These are phyloP conservation scores for Margaritispora aquatica DNA, from an alignment of 495 filamentous ascomycete genomes.

Conservation along the genomic window DNA sequence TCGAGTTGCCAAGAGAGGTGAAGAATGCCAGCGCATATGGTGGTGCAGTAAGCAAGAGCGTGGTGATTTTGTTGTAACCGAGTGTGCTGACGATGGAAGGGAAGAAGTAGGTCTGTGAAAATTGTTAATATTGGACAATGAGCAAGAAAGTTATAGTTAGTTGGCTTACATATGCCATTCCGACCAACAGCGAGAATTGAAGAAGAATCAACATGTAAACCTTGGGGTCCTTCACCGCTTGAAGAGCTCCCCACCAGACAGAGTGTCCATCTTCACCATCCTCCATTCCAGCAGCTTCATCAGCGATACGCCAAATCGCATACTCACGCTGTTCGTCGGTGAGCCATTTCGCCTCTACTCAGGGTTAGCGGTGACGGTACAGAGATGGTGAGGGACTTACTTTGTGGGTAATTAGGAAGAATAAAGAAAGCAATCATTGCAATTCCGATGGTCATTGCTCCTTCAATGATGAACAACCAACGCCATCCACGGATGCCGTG, in stretches of 20 bases:
- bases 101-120: constrained; percentile 5
- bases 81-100: not conserved
- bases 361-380: too few relatives aligned
- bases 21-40: constrained; percentile 12
- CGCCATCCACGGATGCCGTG: not conserved
- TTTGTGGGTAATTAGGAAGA: constrained; percentile 43
- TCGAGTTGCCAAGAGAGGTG: constrained; percentile 25
- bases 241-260: constrained; percentile 1
- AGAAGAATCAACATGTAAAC: not conserved
- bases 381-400: too few relatives aligned
- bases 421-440: constrained; percentile 33
- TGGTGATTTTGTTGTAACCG: constrained; percentile 12
- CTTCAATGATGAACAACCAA: constrained; percentile 38
- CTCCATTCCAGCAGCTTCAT: not conserved
- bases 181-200: not conserved
- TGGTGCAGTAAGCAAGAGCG: constrained; percentile 3
- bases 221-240: constrained; percentile 1
- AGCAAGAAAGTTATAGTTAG: too few relatives aligned
- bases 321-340: not conserved
- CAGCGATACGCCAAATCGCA: constrained; percentile 4
- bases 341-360: constrained; percentile 1
- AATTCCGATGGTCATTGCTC: constrained; percentile 39
- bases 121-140: too few relatives aligned
- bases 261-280: not conserved
- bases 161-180: too few relatives aligned